Evolutionary conservation across 768 basidiomycete genomes (phyloP).

Genomic region (Sarcodon aspratus): DNA sequence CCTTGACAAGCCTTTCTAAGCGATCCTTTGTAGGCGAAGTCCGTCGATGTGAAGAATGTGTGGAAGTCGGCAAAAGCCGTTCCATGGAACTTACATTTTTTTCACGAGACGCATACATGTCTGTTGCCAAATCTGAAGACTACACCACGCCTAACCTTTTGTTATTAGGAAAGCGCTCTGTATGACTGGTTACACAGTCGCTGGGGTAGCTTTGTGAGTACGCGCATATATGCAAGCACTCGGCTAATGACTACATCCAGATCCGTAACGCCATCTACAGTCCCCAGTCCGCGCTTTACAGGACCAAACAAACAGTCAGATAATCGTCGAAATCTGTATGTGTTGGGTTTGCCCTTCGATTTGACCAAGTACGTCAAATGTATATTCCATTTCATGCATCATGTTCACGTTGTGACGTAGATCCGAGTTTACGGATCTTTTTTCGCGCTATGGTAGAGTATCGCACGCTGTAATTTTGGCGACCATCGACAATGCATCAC

Average conservation of each 20-base stretch:
- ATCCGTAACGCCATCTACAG: conserved; percentile 11
- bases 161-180: conserved; percentile 47
- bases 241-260: conserved; percentile 3
- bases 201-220: conserved; percentile 45
- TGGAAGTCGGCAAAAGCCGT: conserved; percentile 16
- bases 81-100: conserved; percentile 42
- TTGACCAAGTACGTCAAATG: conserved; percentile 50
- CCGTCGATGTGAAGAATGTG: conserved; percentile 17
- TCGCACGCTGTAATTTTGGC: conserved; percentile 73
- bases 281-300: conserved; percentile 7
- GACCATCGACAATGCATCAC: conserved; percentile 74
- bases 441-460: conserved; percentile 56
- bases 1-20: not conserved
- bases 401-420: conserved; percentile 8
- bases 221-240: not conserved
- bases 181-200: conserved; percentile 51
- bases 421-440: conserved; percentile 50
- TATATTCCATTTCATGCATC: not conserved
- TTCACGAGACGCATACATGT: conserved; percentile 44
- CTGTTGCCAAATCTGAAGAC: conserved; percentile 8
- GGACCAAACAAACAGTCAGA: conserved; percentile 26
- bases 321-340: conserved; percentile 68
- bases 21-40: conserved; percentile 33
- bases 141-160: conserved; percentile 3
- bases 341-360: conserved; percentile 74